These are phyloP conservation scores for Scenedesmus sp. DNA, from an alignment of 163 green algal genomes.

Conservation along the genomic window DNA sequence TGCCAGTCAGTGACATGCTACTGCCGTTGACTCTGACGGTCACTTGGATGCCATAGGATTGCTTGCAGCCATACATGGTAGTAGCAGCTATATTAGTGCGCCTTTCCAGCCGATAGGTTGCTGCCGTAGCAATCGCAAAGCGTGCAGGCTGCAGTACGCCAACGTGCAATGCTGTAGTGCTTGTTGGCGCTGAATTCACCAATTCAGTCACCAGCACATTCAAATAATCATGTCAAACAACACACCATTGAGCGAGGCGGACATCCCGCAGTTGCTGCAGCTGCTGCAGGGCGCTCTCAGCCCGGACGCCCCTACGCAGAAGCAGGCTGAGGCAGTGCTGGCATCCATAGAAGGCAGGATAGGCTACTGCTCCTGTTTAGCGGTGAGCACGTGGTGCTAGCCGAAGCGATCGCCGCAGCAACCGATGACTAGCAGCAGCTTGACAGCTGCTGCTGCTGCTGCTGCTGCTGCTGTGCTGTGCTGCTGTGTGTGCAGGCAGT, in stretches of 20 bases:
- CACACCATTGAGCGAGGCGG: slow-evolving; percentile 55
- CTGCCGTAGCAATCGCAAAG: neutral
- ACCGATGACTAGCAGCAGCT: neutral
- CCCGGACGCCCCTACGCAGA: slow-evolving; percentile 69
- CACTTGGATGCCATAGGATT: too few species aligned
- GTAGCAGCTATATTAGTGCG: too few species aligned
- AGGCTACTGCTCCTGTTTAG: slow-evolving; percentile 92
- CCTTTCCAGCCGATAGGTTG: neutral
- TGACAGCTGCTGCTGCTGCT: neutral
- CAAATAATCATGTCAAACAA: neutral
- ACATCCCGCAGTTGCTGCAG: slow-evolving; percentile 68
- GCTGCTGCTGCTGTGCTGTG: neutral
- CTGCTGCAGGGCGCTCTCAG: slow-evolving; percentile 73
- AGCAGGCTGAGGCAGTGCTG: slow-evolving; percentile 81
- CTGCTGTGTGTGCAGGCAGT: slow-evolving; percentile 80
- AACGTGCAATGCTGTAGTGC: neutral
- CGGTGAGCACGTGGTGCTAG: slow-evolving; percentile 65
- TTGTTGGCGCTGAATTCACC: neutral
- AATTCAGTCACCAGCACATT: neutral
- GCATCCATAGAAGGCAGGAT: slow-evolving; percentile 66
- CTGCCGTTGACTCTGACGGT: neutral
- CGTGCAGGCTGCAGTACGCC: neutral
- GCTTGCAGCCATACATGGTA: too few species aligned
- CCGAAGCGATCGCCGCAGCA: neutral
- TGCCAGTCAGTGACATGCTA: slow-evolving; percentile 6